Base-by-base conservation (phyloP, 164 flowering plant genomes). In the Annona cherimola region DNA sequence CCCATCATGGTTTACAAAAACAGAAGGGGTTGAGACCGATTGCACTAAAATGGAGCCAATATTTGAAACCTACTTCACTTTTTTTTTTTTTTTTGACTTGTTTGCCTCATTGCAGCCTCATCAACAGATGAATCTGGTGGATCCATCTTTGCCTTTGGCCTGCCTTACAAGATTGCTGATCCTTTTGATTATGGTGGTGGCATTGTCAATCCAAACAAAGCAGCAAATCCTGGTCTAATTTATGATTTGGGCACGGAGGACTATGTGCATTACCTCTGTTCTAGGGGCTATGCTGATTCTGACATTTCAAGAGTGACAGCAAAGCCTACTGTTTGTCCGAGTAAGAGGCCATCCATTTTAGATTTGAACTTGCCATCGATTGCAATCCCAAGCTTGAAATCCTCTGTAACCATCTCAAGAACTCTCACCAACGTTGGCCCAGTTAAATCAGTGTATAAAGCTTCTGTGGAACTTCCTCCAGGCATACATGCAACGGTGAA, bases 291-390 rank as follows among this genome's bases (percentile, higher is more conserved):
- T 78, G 76, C 71, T 69, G 62, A n/a, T 41, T 20, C 72, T 35
- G 65, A 80, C 26, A 76, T 81, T n/a, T 41, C 72, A 41, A 67
- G 39, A 18, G 44, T 80, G 70, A 77, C 79, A 74, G 62, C 70
- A 62, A 41, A 59, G 9, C 42, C 8, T 8, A 69, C 35, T 41
- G 41, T 61, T n/a, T 82, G 81, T 74, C 64, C 16, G 6, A 70
- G 68, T 65, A 61, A 42, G 35, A 71, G 2, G 3, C 59, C 45
- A 20, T 59, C 45, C 14, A 66, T 16, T 1, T 60, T 74, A 45
- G 72, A 86, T 63, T 71, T 86, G 18, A 86, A 86, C 69, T 81
- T 84, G 42, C 89, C 89, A 26, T 84, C 86, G 18, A 81, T 86
- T 55, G 74, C 83, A 1, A 75, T 85, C 18, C 87, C 90, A 20